Evolutionary conservation across 2,329 filamentous ascomycete genomes (phyloP), one percentile per base, ranked within the genome.

Genomic region (Fusarium incarnatum): DNA sequence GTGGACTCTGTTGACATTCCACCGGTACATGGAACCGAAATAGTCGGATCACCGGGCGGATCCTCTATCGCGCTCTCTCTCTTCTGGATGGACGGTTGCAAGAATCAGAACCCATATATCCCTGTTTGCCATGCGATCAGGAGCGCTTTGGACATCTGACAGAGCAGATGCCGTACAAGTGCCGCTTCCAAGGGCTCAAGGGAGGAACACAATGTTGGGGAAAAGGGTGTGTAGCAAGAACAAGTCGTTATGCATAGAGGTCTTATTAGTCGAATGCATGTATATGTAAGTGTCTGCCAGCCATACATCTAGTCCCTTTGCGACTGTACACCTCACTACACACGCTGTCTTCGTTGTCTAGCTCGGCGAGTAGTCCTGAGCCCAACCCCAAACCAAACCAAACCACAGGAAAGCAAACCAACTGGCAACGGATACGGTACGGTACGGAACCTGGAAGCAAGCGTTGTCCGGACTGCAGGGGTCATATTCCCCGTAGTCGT

Each of bases 161-260:
- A 52, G 60, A 60, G 55, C 44, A 64, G 67, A 56, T 70, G 68
- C 68, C 67, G 67, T 71, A 52, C 58, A 68, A 68, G 67, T 70
- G 67, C 68, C 67, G 67, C 56, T 30, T 55, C 45, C 32, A 37
- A 40, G 22, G 48, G 22, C 57, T 60, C 32, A 52, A 40, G 18
- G 48, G 32, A 52, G 32, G 23, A 52, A 13, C 30, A 27, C 25
- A 41, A 52, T 52, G 32, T 52, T 52, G 49, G 49, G 49, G 32
- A 22, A 41, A 52, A 44, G 49, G 32, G 49, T 52, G 49, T 52
- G 48, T 18, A 37, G 34, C 5, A 37, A 37, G 34, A 37, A 37
- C 34, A 37, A 37, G 18, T 37, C 34, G 11, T 37, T n/a, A 37
- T 37, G 34, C 34, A n/a, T 37, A 37, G 9, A 37, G 34, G 20